Base-by-base conservation (phyloP, 2,329 filamentous ascomycete genomes). In the Trichoderma gracile region DNA sequence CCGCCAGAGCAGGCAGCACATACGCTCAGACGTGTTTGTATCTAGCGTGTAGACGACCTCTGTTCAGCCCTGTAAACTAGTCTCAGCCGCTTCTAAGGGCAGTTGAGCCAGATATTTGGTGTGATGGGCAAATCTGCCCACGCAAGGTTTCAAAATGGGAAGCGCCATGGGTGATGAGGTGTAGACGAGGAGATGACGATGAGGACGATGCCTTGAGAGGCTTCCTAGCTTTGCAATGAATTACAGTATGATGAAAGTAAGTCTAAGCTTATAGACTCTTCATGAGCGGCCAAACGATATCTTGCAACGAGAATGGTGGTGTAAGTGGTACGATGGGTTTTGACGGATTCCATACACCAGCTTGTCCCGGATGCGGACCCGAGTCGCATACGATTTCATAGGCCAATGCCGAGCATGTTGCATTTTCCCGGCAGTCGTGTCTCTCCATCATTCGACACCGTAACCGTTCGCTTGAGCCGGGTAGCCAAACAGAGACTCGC, bases 21-120 rank as follows among this genome's bases (percentile, higher is more conserved):
- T 17, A 21, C 49, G 50, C 42, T 59, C 40, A 49, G 54, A 38
- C 38, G 33, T 25, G 54, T 43, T 30, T 25, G 33, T 14, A 30
- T 53, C 56, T 65, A 65, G 55, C 49, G 55, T 47, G 21, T 27
- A 47, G 49, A 58, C 30, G 49, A 52, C 19, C n/a, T 54, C 42
- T n/a, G 33, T 65, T 56, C 58, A 63, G 63, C 57, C 58, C 50
- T 65, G 57, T 45, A 53, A 45, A 30, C 63, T 65, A 65, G 49
- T 43, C 42, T 65, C 63, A 65, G 63, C 63, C 57, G 50, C 58
- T n/a, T 50, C 17, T 62, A 23, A 27, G 46, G 38, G 50, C 33
- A 45, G 19, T 61, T 33, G 47, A n/a, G 47, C 21, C 42, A 46
- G 23, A 43, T 33, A n/a, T 14, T 52, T 50, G 27, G 5, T 27